These are phyloP conservation scores for Clavispora vitiphila DNA, from an alignment of 805 yeast genomes.

Conservation along the genomic window DNA sequence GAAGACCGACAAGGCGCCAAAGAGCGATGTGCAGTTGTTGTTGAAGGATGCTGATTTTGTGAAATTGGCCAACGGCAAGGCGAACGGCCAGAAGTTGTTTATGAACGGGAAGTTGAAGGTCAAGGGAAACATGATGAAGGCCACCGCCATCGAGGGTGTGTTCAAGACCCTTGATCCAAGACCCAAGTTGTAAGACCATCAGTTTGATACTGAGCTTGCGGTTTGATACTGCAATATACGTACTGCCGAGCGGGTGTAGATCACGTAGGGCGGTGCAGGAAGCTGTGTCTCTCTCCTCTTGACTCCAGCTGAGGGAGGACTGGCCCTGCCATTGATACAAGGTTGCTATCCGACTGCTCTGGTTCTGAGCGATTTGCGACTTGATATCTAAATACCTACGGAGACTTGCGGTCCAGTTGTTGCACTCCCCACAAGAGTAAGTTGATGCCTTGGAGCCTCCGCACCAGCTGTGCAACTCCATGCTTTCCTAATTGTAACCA, in stretches of 20 bases:
- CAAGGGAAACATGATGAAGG: slow-evolving; percentile 89
- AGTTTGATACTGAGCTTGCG: not conserved
- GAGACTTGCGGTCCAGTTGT: too few relatives aligned
- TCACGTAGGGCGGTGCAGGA: too few relatives aligned
- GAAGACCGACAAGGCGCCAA: slow-evolving; percentile 21
- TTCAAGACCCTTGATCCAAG: slow-evolving; percentile 48
- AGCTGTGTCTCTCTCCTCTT: too few relatives aligned
- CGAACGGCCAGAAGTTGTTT: slow-evolving; percentile 79
- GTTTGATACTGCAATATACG: not conserved
- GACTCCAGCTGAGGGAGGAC: too few relatives aligned
- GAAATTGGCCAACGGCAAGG: slow-evolving; percentile 69
- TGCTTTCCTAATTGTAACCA: too few relatives aligned
- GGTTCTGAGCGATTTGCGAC: too few relatives aligned
- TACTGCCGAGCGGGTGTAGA: not conserved
- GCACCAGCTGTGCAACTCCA: too few relatives aligned
- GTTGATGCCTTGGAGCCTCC: too few relatives aligned
- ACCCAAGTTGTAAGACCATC: slow-evolving; percentile 31
- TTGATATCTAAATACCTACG: too few relatives aligned
- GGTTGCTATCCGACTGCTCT: too few relatives aligned
- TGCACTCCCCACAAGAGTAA: too few relatives aligned
- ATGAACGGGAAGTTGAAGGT: slow-evolving; percentile 82
- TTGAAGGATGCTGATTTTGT: slow-evolving; percentile 66
- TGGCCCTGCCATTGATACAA: too few relatives aligned
- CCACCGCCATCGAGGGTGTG: slow-evolving; percentile 66
- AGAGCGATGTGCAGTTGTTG: slow-evolving; percentile 59